These are phyloP conservation scores for Fusarium redolens DNA, from an alignment of 2,329 filamentous ascomycete genomes.

Conservation along the genomic window DNA sequence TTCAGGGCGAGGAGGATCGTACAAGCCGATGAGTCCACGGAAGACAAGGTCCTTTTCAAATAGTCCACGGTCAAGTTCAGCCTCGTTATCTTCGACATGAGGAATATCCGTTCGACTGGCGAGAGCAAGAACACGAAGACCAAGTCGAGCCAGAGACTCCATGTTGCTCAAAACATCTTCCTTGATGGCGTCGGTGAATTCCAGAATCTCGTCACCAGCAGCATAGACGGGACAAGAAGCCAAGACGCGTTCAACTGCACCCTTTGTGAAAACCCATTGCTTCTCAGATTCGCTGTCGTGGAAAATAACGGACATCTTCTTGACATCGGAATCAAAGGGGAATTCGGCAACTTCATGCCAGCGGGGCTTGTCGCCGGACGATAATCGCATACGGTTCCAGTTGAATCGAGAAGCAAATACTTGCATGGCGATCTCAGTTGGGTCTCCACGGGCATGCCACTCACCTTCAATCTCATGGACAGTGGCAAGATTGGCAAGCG, in stretches of 20 bases:
- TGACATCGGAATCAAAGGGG: constrained; percentile 79
- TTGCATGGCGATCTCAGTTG: constrained; percentile 77
- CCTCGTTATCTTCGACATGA: constrained; percentile 50
- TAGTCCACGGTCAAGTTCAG: constrained; percentile 61
- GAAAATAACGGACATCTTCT: constrained; percentile 82
- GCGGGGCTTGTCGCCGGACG: constrained; percentile 58
- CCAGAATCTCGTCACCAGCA: constrained; percentile 55
- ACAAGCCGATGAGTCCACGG: constrained; percentile 77
- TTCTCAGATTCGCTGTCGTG: constrained; percentile 53
- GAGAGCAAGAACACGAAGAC: constrained; percentile 75
- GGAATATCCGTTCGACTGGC: constrained; percentile 63
- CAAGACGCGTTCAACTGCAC: constrained; percentile 76
- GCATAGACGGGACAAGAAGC: constrained; percentile 68
- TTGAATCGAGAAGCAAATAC: constrained; percentile 78
- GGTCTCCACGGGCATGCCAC: constrained; percentile 74
- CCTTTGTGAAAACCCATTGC: constrained; percentile 69
- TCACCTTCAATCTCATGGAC: constrained; percentile 65
- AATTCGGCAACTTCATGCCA: constrained; percentile 75
- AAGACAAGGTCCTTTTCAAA: constrained; percentile 73
- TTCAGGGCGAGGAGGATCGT: constrained; percentile 77
- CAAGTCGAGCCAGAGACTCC: constrained; percentile 73
- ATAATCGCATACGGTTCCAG: constrained; percentile 67
- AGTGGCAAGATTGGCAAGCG: constrained; percentile 73
- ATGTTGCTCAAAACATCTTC: constrained; percentile 73
- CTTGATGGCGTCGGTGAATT: constrained; percentile 65